A percentile compares a stretch with the other conserved stretches of the same genome.
These are phyloP conservation scores for Pseudophaeomoniella oleicola DNA, from an alignment of 2,329 filamentous ascomycete genomes.

Conservation along the genomic window DNA sequence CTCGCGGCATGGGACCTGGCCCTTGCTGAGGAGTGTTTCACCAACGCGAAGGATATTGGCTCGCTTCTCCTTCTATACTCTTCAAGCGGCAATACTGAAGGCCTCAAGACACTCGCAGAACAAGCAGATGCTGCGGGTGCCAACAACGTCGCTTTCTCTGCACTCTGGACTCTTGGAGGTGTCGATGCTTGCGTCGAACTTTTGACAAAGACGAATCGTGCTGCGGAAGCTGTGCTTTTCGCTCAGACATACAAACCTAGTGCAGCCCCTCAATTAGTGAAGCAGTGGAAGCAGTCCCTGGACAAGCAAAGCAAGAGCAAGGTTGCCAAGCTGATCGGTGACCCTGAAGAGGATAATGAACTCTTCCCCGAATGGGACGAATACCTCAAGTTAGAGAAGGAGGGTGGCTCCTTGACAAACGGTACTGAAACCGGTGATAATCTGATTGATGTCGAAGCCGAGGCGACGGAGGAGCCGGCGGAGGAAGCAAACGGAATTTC, in stretches of 20 bases:
- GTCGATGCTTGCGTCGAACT: slow-evolving; percentile 68
- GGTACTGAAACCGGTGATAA: slow-evolving; percentile 17
- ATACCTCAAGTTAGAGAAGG: slow-evolving; percentile 66
- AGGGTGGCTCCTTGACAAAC: slow-evolving; percentile 38
- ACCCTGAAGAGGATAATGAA: slow-evolving; percentile 58
- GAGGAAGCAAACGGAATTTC: slow-evolving; percentile 17
- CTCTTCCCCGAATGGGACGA: slow-evolving; percentile 96
- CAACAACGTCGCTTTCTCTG: slow-evolving; percentile 88
- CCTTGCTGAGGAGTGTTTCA: slow-evolving; percentile 86
- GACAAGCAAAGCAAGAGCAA: slow-evolving; percentile 77
- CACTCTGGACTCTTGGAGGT: slow-evolving; percentile 75
- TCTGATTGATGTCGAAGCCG: slow-evolving; percentile 25
- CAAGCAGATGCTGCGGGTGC: slow-evolving; percentile 64
- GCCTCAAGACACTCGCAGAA: slow-evolving; percentile 55
- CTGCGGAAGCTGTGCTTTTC: slow-evolving; percentile 79
- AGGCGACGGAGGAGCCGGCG: slow-evolving; percentile 14
- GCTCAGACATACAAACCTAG: slow-evolving; percentile 92
- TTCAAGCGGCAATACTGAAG: slow-evolving; percentile 64
- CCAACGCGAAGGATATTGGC: slow-evolving; percentile 76
- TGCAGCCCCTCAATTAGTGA: slow-evolving; percentile 50
- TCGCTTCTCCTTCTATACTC: slow-evolving; percentile 80
- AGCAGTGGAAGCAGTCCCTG: slow-evolving; percentile 67
- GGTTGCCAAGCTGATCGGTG: slow-evolving; percentile 67
- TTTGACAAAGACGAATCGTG: slow-evolving; percentile 61
- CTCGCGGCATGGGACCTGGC: slow-evolving; percentile 73